A percentile compares a stretch with the other conserved stretches of the same genome.
Evolutionary conservation across 768 basidiomycete species (phyloP).

Genomic region (Tricholoma flavovirens): DNA sequence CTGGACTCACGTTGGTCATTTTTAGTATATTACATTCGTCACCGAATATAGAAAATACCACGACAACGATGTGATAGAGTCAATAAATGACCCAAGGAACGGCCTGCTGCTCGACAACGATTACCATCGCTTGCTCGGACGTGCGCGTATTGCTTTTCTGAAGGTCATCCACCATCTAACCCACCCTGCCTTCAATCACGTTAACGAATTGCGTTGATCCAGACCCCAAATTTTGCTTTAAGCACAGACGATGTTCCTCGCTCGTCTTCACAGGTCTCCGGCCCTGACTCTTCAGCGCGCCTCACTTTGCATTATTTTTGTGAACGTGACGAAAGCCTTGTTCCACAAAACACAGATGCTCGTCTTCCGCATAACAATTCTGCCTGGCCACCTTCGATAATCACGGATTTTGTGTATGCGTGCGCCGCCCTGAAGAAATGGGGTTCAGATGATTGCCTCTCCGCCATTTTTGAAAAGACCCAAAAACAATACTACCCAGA

Average conservation of each 20-base stretch:
- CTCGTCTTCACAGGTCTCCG: background rate
- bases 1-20: background rate
- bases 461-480: background rate
- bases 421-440: conserved; percentile 1
- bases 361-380: background rate
- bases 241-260: background rate
- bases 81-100: background rate
- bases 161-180: background rate
- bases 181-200: background rate
- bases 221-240: background rate
- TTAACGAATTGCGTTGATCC: background rate
- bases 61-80: background rate
- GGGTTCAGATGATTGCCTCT: background rate
- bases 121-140: background rate
- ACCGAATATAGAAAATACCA: background rate
- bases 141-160: background rate
- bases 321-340: background rate
- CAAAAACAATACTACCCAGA: conserved; percentile 2
- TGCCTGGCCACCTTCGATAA: background rate
- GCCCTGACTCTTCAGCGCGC: background rate
- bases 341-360: background rate
- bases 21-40: background rate
- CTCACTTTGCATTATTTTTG: background rate
- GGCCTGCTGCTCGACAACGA: background rate
- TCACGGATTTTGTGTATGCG: background rate